Conservation (phyloP, 73 alveolate genomes). For the Blepharisma stoltei region DNA sequence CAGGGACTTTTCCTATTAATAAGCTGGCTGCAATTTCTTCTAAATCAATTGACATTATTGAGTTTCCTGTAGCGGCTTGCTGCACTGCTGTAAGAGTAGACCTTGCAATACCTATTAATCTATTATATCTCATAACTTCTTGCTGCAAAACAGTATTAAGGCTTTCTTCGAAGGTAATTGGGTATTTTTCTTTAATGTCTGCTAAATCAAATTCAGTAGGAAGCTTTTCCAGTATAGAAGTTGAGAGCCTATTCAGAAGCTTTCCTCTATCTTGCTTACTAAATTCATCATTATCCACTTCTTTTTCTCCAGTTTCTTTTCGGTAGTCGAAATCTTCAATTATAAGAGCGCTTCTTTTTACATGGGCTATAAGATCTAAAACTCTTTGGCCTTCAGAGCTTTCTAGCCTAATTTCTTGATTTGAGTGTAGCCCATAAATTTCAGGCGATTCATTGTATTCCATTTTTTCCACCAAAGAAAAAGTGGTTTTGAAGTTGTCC, state of each 20-base stretch:
- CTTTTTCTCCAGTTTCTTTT: slow-evolving; percentile 79
- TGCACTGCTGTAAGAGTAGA: slow-evolving; percentile 68
- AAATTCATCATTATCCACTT: slow-evolving; percentile 90
- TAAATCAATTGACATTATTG: slow-evolving; percentile 74
- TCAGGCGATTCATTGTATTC: slow-evolving; percentile 4
- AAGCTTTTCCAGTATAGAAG: slow-evolving; percentile 56
- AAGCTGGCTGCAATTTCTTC: slow-evolving; percentile 70
- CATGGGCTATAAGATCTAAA: slow-evolving; percentile 24
- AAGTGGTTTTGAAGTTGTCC: slow-evolving; percentile 27
- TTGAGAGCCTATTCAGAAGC: slow-evolving; percentile 45
- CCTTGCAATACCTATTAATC: slow-evolving; percentile 84
- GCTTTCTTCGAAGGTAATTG: slow-evolving; percentile 91
- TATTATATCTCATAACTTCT: slow-evolving; percentile 96
- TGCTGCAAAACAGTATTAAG: slow-evolving; percentile 97
- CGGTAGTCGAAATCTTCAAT: slow-evolving; percentile 92
- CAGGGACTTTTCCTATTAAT: slow-evolving; percentile 72
- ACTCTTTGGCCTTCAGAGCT: slow-evolving; percentile 26
- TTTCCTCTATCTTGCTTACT: slow-evolving; percentile 86
- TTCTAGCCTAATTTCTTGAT: background rate
- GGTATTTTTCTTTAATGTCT: slow-evolving; percentile 80
- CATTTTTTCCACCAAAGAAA: background rate
- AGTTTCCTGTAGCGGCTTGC: slow-evolving; percentile 72
- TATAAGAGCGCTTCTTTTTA: slow-evolving; percentile 97
- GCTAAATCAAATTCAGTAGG: slow-evolving; percentile 94
- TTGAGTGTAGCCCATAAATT: slow-evolving; percentile 18